phyloP scores from a whole-genome alignment of 306 rosid genomes.

The Cicer yamashitae region DNA sequence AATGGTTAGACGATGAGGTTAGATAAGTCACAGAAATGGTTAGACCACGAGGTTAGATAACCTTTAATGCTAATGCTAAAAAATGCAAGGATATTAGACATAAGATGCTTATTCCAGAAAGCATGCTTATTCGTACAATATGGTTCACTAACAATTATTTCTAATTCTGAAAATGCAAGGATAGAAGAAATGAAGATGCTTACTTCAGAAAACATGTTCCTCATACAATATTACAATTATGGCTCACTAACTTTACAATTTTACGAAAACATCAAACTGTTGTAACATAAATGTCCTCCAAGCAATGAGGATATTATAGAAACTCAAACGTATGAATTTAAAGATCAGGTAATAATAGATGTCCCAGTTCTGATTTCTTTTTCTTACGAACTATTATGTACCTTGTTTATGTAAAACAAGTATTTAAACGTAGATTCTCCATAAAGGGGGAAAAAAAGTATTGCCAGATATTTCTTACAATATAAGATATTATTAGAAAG shows the following conservation, averaged over 20 bases:
- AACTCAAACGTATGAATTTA: background rate
- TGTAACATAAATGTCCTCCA: conserved; percentile 2
- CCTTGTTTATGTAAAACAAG: background rate
- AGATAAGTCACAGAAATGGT: background rate
- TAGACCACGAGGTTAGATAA: background rate
- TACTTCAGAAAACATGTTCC: conserved; percentile 16
- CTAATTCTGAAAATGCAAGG: conserved; percentile 7
- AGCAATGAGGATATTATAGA: conserved; percentile 1
- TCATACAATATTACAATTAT: conserved; percentile 23
- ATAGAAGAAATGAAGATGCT: background rate
- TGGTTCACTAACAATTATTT: conserved; percentile 16
- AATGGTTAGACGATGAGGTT: background rate
- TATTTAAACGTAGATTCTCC: conserved; percentile 9
- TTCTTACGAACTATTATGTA: no score
- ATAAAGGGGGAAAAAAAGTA: background rate
- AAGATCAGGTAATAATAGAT: no score
- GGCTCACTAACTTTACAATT: background rate
- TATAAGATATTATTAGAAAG: background rate
- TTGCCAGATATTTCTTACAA: background rate
- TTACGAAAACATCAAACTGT: conserved; percentile 1
- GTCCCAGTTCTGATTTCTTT: no score
- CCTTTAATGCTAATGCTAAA: conserved; percentile 2
- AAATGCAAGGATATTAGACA: background rate
- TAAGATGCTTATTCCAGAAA: background rate
- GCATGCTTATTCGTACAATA: conserved; percentile 19